Conservation (phyloP, 2,329 filamentous ascomycete genomes). For the Fusarium siculi region DNA sequence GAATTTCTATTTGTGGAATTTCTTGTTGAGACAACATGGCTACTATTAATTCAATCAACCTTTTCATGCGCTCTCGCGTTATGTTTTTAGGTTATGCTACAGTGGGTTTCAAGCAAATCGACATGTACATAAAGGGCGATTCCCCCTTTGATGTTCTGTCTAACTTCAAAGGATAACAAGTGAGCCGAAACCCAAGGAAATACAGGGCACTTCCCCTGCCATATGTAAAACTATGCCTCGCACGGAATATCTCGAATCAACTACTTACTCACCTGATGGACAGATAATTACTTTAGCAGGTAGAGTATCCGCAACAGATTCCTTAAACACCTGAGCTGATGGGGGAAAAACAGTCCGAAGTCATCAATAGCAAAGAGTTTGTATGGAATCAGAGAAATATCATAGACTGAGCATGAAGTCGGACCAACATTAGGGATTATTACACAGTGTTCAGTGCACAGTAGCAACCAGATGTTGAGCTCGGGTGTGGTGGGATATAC, state of each 20-base stretch:
- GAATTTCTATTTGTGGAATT: neutral
- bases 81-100: slow-evolving; percentile 40
- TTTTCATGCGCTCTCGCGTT: slow-evolving; percentile 13
- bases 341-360: neutral
- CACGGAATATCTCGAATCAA: neutral
- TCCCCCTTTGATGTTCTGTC: neutral
- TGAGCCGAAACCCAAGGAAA: neutral
- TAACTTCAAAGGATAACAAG: neutral
- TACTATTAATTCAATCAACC: neutral
- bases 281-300: neutral
- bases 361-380: neutral
- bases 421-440: slow-evolving; percentile 21
- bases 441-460: slow-evolving; percentile 31
- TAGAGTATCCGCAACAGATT: neutral
- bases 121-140: slow-evolving; percentile 21
- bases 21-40: neutral
- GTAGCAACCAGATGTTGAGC: neutral
- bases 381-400: neutral
- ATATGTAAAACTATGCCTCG: neutral
- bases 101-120: neutral
- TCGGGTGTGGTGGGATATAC: slow-evolving; percentile 29
- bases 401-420: neutral
- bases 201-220: neutral
- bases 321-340: neutral
- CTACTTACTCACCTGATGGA: neutral